Percentiles rank a stretch among this genome's conserved stretches.
These are phyloP conservation scores for Mortierella sp. DNA, from an alignment of 371 early-diverging fungal species.

Conservation along the genomic window DNA sequence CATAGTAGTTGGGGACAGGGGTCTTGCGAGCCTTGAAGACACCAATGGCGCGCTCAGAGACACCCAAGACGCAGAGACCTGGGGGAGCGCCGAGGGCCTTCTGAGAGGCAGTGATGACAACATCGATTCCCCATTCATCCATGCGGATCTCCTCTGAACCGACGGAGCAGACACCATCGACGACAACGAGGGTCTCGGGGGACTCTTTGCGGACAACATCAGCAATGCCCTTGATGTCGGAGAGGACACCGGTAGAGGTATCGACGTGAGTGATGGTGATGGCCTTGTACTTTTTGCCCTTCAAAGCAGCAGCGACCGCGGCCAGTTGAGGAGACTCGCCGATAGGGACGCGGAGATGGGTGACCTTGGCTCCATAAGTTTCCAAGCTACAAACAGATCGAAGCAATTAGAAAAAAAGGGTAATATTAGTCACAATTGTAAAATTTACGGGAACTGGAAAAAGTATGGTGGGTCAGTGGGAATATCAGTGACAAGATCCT, in stretches of 20 bases:
- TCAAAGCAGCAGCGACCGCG: conserved; percentile 65
- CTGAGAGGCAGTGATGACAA: conserved; percentile 93
- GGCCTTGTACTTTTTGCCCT: conserved; percentile 79
- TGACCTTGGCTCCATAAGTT: conserved; percentile 90
- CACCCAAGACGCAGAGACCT: conserved; percentile 88
- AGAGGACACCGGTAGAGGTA: conserved; percentile 94
- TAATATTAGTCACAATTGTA: background rate
- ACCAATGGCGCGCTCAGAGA: conserved; percentile 78
- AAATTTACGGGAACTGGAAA: background rate
- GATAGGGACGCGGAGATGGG: conserved; percentile 74
- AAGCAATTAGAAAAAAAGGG: background rate
- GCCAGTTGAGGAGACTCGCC: conserved; percentile 77
- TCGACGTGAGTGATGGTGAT: conserved; percentile 96
- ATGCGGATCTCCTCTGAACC: conserved; percentile 94
- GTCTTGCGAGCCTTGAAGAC: conserved; percentile 80
- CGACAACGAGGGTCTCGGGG: conserved; percentile 90
- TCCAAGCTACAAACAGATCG: conserved; percentile 68
- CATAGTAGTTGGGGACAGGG: conserved; percentile 79
- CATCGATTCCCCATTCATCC: conserved; percentile 93
- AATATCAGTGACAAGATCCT: background rate
- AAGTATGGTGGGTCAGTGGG: background rate
- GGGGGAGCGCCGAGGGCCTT: conserved; percentile 96
- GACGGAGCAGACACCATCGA: conserved; percentile 97
- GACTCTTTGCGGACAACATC: conserved; percentile 80
- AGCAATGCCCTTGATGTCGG: conserved; percentile 85